Evolutionary conservation across 805 yeast genomes (phyloP), one percentile per base, ranked within the genome.

Genomic region (Pichia paraexigua): DNA sequence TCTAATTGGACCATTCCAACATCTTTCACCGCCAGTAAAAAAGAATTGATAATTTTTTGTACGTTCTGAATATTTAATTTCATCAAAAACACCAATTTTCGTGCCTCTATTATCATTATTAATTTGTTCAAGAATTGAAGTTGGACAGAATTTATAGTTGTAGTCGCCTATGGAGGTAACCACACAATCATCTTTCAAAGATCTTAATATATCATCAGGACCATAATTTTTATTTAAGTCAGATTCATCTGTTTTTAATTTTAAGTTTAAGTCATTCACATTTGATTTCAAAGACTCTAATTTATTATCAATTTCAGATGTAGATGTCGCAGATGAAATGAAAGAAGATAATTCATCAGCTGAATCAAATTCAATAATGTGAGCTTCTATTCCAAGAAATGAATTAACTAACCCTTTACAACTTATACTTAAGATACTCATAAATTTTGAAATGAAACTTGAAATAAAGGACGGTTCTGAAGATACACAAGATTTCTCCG

Each of bases 1-100:
- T 65, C 99, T 79, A 28, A 71, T 65, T 6, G 97, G 97, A 0
- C 99, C 99, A 64, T 90, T 87, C 97, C 98, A 92, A 67, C 99
- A 94, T 62, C 75, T 78, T 42, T 81, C 82, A 21, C 99, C 99
- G 20, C 71, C 62, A 5, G 66, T 71, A 62, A 73, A 94, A 9
- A 50, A 32, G 7, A 68, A 40, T 13, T 51, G 55, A 27, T 63
- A 52, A 13, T 48, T 43, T 15, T 50, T 46, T 2, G 49, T 49
- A 3, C 53, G 56, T 8, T 52, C 56, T 25, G 60, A 56, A 42
- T 43, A 48, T 10, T 45, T 47, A 24, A 56, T 41, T 7, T 51
- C 35, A 9, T 55, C 58, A 25, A 60, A 76, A 15, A 50, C 58
- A 2, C 95, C 95, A 47, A 87, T 75, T 30, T 70, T 66, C 0